Base-by-base conservation (phyloP, 176 grass and related monocot species). In the Oropetium thomaeum region DNA sequence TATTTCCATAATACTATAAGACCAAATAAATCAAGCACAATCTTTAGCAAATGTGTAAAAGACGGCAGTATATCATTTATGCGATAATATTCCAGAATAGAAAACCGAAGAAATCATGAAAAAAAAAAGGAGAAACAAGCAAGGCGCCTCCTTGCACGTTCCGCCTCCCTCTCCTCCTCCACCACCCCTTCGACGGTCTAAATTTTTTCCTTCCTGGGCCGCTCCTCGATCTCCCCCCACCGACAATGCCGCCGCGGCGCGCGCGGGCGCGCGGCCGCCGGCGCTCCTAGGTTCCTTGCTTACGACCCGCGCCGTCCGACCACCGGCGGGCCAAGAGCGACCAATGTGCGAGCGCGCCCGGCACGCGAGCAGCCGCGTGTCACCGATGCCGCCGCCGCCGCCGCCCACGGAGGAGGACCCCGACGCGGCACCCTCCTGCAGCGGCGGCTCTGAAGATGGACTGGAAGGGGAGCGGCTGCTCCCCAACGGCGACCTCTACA, bases 401-500 rank as follows among this genome's bases (percentile, higher is more conserved):
- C 70, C 87, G 9, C 54, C 89, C 27, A 30, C 59, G 43, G 74
- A 81, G 19, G 90, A 87, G 1, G 87, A 83, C 38, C 73, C 75
- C 78, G 84, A 85, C 29, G 76, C 86, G 29, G 77, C 73, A 48
- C 70, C 85, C 30, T 71, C 85, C 19, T 87, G 71, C 38, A 79
- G 83, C 52, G 65, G 74, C 78, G 69, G 73, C 30, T 75, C 40
- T 11, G 45, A 32, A 7, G 66, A 58, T 4, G 51, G 23, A 65
- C 62, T 82, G 15, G 31, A 66, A 7, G 34, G 7, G 27, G 84
- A 88, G 79, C 83, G 62, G 16, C 39, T 63, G 47, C 86, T 92
- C 84, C 70, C 84, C 39, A 96, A 87, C 66, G 89, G 87, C 30
- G 93, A 92, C 31, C 71, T 96, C 78, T 96, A 90, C 85, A 80